These are phyloP conservation scores for Bacterosira constricta DNA, from an alignment of 108 stramenopile species.

Conservation along the genomic window DNA sequence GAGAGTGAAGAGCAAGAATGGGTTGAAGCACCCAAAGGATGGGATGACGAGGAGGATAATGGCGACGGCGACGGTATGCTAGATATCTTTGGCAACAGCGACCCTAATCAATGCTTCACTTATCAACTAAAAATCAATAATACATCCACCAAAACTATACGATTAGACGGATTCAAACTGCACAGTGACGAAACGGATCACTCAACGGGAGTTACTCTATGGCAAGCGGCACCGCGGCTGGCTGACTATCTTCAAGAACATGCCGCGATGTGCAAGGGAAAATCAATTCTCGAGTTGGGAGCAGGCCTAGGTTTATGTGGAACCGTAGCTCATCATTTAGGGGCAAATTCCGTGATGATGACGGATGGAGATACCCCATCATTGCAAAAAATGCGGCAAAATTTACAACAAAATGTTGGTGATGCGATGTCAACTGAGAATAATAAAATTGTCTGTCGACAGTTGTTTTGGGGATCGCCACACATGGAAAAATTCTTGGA, in stretches of 20 bases:
- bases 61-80: not conserved
- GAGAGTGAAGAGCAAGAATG: constrained; percentile 21
- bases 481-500: constrained; percentile 18
- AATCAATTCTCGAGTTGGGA: constrained; percentile 56
- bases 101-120: constrained; percentile 8
- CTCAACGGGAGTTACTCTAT: constrained; percentile 59
- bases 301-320: constrained; percentile 62
- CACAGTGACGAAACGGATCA: constrained; percentile 36
- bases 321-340: constrained; percentile 50
- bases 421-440: constrained; percentile 2
- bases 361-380: constrained; percentile 63
- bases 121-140: not conserved
- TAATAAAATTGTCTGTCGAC: constrained; percentile 16
- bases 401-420: constrained; percentile 28
- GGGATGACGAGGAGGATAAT: constrained; percentile 12
- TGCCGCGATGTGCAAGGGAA: constrained; percentile 24
- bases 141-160: constrained; percentile 2
- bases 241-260: constrained; percentile 38
- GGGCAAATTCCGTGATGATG: constrained; percentile 37
- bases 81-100: constrained; percentile 17
- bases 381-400: constrained; percentile 54
- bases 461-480: constrained; percentile 34
- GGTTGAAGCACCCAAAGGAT: constrained; percentile 35
- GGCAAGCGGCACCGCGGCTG: constrained; percentile 51
- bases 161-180: constrained; percentile 28